Evolutionary conservation across 1,139 yeast species (phyloP).

Genomic region (Magnusiomyces clavatus): DNA sequence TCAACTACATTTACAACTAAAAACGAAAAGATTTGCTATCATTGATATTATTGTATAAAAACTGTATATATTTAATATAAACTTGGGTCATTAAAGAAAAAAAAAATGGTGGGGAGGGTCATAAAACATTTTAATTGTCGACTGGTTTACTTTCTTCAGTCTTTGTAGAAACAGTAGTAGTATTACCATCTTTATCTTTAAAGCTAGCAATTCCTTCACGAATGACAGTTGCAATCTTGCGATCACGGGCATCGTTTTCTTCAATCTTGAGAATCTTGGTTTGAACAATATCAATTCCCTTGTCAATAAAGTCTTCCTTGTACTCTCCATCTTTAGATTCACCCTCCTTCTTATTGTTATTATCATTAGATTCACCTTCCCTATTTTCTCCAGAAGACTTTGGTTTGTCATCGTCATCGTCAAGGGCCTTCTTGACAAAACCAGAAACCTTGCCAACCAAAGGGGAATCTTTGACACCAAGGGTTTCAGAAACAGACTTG

Average conservation of each 20-base stretch:
- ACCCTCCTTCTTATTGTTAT: background rate
- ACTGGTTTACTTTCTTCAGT: background rate
- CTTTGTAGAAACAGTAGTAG: background rate
- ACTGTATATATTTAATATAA: no score
- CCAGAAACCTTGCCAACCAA: background rate
- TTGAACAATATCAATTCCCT: constrained; percentile 25
- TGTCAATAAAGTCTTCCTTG: constrained; percentile 20
- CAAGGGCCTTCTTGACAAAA: background rate
- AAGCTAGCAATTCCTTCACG: constrained; percentile 4
- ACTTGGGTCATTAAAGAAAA: no score
- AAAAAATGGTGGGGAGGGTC: no score
- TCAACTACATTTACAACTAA: no score
- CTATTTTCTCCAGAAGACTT: background rate
- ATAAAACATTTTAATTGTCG: no score
- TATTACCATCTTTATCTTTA: background rate
- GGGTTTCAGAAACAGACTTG: background rate
- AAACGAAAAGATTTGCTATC: no score
- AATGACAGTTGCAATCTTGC: constrained; percentile 18
- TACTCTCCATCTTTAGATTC: background rate
- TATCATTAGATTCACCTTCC: background rate
- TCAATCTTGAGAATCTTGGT: constrained; percentile 19
- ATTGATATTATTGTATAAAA: no score
- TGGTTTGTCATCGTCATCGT: background rate
- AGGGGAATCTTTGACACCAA: background rate
- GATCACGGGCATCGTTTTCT: constrained; percentile 18